phyloP scores from a whole-genome alignment of 2,329 filamentous ascomycete genomes.

The Septoria linicola region DNA sequence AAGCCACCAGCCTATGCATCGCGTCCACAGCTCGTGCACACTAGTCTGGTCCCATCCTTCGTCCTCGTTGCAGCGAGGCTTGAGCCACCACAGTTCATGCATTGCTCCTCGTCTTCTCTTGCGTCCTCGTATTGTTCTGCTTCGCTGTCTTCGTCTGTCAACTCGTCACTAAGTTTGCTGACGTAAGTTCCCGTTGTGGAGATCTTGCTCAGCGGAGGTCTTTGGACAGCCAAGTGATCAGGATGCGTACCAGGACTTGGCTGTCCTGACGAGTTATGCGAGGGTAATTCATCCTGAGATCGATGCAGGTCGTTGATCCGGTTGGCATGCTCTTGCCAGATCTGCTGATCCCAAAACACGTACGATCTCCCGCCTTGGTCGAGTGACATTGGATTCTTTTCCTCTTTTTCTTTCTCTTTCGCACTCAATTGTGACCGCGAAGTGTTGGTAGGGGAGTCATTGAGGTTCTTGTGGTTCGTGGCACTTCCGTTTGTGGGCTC shows the following conservation, averaged over 20 bases:
- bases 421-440: constrained; percentile 8
- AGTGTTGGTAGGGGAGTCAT: neutral
- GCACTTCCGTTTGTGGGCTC: constrained; percentile 2
- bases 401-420: constrained; percentile 23
- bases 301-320: constrained; percentile 21
- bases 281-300: constrained; percentile 11
- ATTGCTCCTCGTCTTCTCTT: constrained; percentile 42
- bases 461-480: neutral
- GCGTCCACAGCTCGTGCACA: constrained; percentile 31
- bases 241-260: neutral
- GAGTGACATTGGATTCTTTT: constrained; percentile 37
- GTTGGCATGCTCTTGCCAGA: constrained; percentile 31
- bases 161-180: constrained; percentile 61
- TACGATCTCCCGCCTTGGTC: constrained; percentile 52
- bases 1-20: neutral
- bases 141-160: constrained; percentile 46
- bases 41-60: constrained; percentile 55
- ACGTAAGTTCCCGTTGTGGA: constrained; percentile 42
- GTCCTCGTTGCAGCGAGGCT: constrained; percentile 63
- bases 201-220: constrained; percentile 38
- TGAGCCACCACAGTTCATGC: constrained; percentile 57
- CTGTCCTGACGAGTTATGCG: neutral
- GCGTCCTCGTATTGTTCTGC: constrained; percentile 48
- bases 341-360: constrained; percentile 52
- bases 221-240: neutral